Evolutionary conservation across 2,329 filamentous ascomycete species (phyloP), one percentile per base, ranked within the genome.

Genomic region (Aspergillus niger): DNA sequence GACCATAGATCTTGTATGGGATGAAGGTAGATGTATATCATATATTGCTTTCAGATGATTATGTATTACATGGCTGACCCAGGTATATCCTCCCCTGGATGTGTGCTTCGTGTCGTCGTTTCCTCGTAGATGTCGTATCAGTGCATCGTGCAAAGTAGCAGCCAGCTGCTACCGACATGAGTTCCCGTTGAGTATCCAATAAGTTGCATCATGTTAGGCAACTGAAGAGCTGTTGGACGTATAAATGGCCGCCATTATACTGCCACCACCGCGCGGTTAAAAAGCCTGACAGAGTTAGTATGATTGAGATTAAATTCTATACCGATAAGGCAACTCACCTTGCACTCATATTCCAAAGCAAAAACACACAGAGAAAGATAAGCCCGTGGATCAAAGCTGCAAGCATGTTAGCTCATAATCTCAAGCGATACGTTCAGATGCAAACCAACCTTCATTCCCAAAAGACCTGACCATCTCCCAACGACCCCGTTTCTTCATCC

Each of bases 391-490:
- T 58, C 22, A 69, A 30, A 15, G 55, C 67, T 67, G 39, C 39
- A 47, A 6, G 11, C 3, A 8, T 8, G 26, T 32, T 20, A 53
- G 50, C 17, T 22, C 17, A 38, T n/a, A 22, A n/a, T 8, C 48
- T 3, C 10, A 10, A 51, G 28, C 26, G 2, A 22, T n/a, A 6
- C 2, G 7, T 5, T 10, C 17, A 24, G 5, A 32, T 3, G 8
- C 24, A 49, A 3, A 67, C 69, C 3, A 44, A 76, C 74, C 73
- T 73, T 76, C 74, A 59, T 64, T 52, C 1, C 68, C 64, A 62
- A 66, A 63, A 8, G 15, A 20, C 47, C 60, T 65, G 10, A 64
- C 56, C n/a, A 64, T 7, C 52, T 57, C 64, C 30, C 67, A 55
- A 3, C 60, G 62, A 1, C 63, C 61, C 26, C 65, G 60, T 6